Conservation (phyloP, 805 yeast genomes). For the Zygosaccharomyces lentus region DNA sequence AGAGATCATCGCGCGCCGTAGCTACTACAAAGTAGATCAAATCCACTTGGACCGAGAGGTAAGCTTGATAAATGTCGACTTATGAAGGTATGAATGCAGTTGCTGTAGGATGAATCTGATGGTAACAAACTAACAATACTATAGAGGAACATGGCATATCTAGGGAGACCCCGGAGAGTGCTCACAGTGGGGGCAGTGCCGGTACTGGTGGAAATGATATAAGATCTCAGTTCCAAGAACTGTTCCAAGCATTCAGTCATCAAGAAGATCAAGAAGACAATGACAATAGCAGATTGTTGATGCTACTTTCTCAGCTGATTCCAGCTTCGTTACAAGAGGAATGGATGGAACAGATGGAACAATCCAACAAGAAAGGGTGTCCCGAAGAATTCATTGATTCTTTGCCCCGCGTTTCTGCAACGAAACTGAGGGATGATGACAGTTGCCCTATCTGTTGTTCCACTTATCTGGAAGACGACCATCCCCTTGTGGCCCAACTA, state of each 20-base stretch:
- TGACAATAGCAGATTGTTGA: conserved; percentile 14
- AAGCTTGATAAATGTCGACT: conserved; percentile 25
- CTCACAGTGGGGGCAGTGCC: conserved; percentile 7
- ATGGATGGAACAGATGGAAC: conserved; percentile 27
- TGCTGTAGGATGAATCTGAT: neutral
- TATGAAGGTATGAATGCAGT: conserved; percentile 33
- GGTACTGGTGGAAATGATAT: conserved; percentile 20
- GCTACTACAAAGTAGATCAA: neutral
- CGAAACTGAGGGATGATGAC: conserved; percentile 43
- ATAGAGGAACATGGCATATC: conserved; percentile 31
- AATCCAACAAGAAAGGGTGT: conserved; percentile 46
- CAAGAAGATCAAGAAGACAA: conserved; percentile 15
- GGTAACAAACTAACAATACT: conserved; percentile 4
- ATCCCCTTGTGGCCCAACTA: conserved; percentile 73
- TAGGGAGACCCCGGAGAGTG: conserved; percentile 4
- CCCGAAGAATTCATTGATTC: conserved; percentile 68
- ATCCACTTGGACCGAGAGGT: neutral
- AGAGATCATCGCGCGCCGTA: neutral
- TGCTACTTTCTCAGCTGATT: conserved; percentile 21
- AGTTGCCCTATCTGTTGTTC: conserved; percentile 84
- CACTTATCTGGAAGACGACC: conserved; percentile 62
- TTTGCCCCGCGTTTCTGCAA: conserved; percentile 62
- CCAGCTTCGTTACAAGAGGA: conserved; percentile 28
- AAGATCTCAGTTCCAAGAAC: conserved; percentile 22
- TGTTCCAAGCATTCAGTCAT: conserved; percentile 14